phyloP scores from a whole-genome alignment of 495 filamentous ascomycete species.

The Polyplosphaeria fusca region DNA sequence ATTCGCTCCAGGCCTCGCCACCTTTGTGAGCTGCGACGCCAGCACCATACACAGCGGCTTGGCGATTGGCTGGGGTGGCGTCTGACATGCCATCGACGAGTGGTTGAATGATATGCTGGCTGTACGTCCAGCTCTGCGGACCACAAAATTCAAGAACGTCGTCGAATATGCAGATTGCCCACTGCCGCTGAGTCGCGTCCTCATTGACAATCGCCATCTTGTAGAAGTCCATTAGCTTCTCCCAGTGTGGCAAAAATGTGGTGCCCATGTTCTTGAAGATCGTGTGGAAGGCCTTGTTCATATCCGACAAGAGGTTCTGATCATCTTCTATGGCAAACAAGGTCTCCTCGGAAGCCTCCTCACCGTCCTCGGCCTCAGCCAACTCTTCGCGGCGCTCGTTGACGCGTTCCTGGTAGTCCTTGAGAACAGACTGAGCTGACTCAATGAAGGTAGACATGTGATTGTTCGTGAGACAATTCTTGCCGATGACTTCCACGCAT shows the following conservation, averaged over 20 bases:
- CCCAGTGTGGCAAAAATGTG: conserved; percentile 81
- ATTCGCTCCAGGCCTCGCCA: conserved; percentile 76
- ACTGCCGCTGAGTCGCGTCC: conserved; percentile 92
- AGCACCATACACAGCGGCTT: conserved; percentile 94
- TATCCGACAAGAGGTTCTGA: conserved; percentile 92
- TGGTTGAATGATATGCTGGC: conserved; percentile 78
- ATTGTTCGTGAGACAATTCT: conserved; percentile 68
- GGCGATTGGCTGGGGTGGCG: conserved; percentile 82
- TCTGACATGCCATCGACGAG: conserved; percentile 82
- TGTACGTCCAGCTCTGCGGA: conserved; percentile 75
- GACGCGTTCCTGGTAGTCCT: conserved; percentile 88
- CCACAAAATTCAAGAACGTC: conserved; percentile 98
- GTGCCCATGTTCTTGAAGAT: conserved; percentile 94
- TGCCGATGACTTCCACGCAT: conserved; percentile 89
- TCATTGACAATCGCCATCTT: conserved; percentile 75
- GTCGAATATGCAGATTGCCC: conserved; percentile 98
- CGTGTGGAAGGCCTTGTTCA: conserved; percentile 99
- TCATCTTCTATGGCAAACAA: conserved; percentile 95
- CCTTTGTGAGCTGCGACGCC: conserved; percentile 95
- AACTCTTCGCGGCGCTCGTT: conserved; percentile 73
- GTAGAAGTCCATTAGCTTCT: conserved; percentile 78
- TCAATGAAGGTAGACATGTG: conserved; percentile 87
- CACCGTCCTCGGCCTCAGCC: conserved; percentile 66
- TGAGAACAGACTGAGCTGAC: conserved; percentile 73
- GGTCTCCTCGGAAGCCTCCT: conserved; percentile 74